phyloP scores from a whole-genome alignment of 1,284 basidiomycete species.

The Pyrrhoderma lamaoense region DNA sequence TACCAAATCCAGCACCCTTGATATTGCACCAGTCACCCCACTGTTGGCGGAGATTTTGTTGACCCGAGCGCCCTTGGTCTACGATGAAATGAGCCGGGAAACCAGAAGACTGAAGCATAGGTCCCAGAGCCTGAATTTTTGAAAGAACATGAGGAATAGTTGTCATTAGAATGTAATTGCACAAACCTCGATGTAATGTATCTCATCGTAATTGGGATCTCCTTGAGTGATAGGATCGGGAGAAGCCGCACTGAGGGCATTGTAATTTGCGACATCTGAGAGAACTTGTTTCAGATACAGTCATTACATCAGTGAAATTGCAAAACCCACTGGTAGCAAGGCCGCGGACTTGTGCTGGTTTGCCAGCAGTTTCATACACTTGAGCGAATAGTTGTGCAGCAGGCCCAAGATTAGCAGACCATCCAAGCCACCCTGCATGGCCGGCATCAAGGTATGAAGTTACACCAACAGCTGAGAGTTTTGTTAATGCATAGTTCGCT shows the following conservation, averaged over 20 bases:
- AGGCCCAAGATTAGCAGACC: slow-evolving; percentile 54
- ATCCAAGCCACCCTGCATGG: slow-evolving; percentile 54
- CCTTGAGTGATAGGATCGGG: slow-evolving; percentile 55
- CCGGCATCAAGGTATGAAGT: slow-evolving; percentile 58
- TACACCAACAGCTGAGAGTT: slow-evolving; percentile 47
- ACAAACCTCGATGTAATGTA: slow-evolving; percentile 49
- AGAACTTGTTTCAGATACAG: not conserved
- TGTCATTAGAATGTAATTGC: not conserved
- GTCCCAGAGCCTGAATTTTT: slow-evolving; percentile 44
- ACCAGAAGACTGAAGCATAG: slow-evolving; percentile 36
- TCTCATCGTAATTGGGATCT: slow-evolving; percentile 55
- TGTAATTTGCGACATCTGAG: slow-evolving; percentile 56
- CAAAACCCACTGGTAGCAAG: slow-evolving; percentile 43
- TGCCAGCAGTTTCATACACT: slow-evolving; percentile 43
- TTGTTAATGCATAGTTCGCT: slow-evolving; percentile 50
- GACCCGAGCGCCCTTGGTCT: slow-evolving; percentile 56
- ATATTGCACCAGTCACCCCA: slow-evolving; percentile 60
- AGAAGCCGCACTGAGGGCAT: slow-evolving; percentile 41
- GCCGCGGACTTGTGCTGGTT: slow-evolving; percentile 47
- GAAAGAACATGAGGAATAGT: not conserved
- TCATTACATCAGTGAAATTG: not conserved
- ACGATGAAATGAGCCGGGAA: slow-evolving; percentile 60
- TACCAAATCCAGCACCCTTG: slow-evolving; percentile 54
- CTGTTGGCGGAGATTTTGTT: slow-evolving; percentile 48
- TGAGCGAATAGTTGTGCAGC: slow-evolving; percentile 48